Evolutionary conservation across 148 eudicot species (phyloP), one percentile per base, ranked within the genome.

Genomic region (Euryodendron excelsum): DNA sequence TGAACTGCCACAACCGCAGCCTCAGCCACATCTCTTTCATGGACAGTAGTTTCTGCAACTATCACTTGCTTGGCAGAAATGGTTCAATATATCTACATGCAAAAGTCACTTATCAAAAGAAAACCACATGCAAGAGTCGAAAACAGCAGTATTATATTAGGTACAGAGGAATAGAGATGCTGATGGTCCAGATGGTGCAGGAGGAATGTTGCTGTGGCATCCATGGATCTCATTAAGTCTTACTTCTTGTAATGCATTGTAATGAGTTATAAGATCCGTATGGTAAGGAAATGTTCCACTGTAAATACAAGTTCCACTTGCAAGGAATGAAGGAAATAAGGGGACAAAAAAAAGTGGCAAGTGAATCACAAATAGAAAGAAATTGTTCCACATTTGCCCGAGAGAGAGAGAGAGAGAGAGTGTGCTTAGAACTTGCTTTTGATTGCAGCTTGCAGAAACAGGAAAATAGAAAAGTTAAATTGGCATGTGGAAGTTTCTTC

Each of bases 1-100:
- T n/a, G 82, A 81, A 31, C 41, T 82, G 63, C 77, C 78, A 14
- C 67, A 64, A 37, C 72, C 12, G 21, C 79, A 61, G 82, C 62
- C 72, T 14, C 80, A 18, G 21, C 69, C 62, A 37, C 82, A 78
- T 78, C 69, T 75, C 77, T 75, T 81, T 75, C 78, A 65, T 28
- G 75, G 75, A 15, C 63, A 10, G 56, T 82, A 66, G 68, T 21
- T 70, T 30, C 67, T 74, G 77, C 77, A 23, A 39, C 5, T 27
- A 1, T 73, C 65, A 15, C 50, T 66, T 37, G 28, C 47, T 56
- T 44, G 52, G 3, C 6, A 14, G 53, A 69, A n/a, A 36, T 14
- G 2, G 52, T 4, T 12, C 3, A 30, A 37, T 23, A 27, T 27
- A 14, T 23, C 77, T 17, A 5, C 67, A 1, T 39, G 50, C 53